These are phyloP conservation scores for Batkoa obscura DNA, from an alignment of 371 early-diverging fungal genomes.

Conservation along the genomic window DNA sequence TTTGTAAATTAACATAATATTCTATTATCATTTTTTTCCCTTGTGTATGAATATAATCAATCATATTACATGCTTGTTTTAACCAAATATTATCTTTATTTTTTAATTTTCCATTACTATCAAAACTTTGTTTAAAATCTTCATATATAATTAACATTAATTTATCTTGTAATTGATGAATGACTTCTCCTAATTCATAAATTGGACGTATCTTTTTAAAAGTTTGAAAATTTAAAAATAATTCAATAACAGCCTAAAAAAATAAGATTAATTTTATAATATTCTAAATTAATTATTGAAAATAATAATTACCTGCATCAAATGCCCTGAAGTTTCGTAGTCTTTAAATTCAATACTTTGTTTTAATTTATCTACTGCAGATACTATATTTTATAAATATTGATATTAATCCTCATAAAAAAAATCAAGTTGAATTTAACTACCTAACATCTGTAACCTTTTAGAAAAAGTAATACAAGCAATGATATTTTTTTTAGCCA, in stretches of 20 bases:
- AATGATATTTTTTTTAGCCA: neutral
- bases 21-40: neutral
- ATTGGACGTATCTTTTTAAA: neutral
- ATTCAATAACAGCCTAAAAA: neutral
- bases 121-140: neutral
- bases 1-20: neutral
- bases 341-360: neutral
- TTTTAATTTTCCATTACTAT: neutral
- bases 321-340: neutral
- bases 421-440: no score
- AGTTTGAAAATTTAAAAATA: neutral
- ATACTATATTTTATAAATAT: neutral
- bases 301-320: neutral
- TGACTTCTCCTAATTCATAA: neutral
- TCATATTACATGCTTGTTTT: neutral
- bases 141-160: neutral
- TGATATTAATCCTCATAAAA: no score
- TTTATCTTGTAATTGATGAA: neutral
- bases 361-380: neutral
- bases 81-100: neutral
- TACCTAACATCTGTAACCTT: neutral
- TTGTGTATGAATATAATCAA: neutral
- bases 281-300: no score
- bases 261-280: neutral
- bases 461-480: neutral